Evolutionary conservation across 2,329 filamentous ascomycete genomes (phyloP).

Genomic region (Aspergillus hortae): DNA sequence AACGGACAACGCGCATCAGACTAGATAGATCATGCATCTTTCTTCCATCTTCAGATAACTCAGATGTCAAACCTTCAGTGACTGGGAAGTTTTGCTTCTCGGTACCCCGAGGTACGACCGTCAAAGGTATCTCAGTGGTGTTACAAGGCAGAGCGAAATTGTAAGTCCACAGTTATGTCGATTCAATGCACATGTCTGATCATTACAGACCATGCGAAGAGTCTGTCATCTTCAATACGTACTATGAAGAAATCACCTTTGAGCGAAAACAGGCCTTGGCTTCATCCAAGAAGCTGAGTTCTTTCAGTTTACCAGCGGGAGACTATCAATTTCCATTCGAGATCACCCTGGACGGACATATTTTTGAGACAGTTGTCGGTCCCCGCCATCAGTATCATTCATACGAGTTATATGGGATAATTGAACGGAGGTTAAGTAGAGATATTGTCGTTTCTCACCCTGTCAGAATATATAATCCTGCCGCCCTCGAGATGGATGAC

Average conservation of each 20-base stretch:
- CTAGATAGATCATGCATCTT: conserved; percentile 18
- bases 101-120: conserved; percentile 1
- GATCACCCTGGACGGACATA: conserved; percentile 9
- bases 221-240: neutral
- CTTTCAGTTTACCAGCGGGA: conserved; percentile 15
- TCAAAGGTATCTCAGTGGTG: conserved; percentile 15
- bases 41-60: conserved; percentile 1
- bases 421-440: conserved; percentile 12
- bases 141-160: conserved; percentile 13
- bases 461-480: conserved; percentile 12
- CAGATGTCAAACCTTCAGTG: neutral
- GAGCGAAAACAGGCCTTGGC: conserved; percentile 12
- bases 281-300: conserved; percentile 12
- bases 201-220: neutral
- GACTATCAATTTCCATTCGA: conserved; percentile 19
- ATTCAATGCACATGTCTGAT: neutral
- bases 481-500: neutral
- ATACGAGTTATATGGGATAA: conserved; percentile 13
- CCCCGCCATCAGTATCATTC: conserved; percentile 14
- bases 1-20: neutral
- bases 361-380: conserved; percentile 11
- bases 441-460: conserved; percentile 15
- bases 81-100: conserved; percentile 12
- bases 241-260: conserved; percentile 13
- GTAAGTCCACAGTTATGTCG: conserved; percentile 4